Percentiles rank a stretch among this genome's conserved stretches.
phyloP scores from a whole-genome alignment of 2,329 filamentous ascomycete species.

The Trichothecium sympodiale region DNA sequence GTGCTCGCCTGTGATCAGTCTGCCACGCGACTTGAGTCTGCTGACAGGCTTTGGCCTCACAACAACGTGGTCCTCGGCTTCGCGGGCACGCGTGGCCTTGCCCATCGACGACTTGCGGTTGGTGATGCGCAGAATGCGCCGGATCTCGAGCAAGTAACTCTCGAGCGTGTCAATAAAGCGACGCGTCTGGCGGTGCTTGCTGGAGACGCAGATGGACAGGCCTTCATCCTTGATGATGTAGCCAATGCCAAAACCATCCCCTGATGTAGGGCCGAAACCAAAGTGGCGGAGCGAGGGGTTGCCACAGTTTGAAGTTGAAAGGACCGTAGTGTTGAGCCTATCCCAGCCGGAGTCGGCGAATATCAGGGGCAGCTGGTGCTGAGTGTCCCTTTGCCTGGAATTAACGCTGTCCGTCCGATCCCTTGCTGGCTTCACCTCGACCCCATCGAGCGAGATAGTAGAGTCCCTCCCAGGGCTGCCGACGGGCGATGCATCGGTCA shows the following conservation, averaged over 20 bases:
- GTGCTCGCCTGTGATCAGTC: constrained; percentile 54
- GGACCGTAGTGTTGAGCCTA: constrained; percentile 83
- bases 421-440: constrained; percentile 25
- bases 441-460: constrained; percentile 15
- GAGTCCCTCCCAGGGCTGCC: constrained; percentile 45
- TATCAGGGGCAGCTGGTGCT: constrained; percentile 56
- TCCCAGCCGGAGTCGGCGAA: constrained; percentile 91
- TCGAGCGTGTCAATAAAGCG: constrained; percentile 86
- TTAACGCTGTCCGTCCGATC: constrained; percentile 44
- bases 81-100: constrained; percentile 40
- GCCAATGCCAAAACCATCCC: constrained; percentile 90
- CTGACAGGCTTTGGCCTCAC: constrained; percentile 24
- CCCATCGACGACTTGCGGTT: constrained; percentile 30
- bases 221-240: constrained; percentile 84
- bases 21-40: constrained; percentile 59
- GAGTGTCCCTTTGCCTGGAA: constrained; percentile 33
- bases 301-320: constrained; percentile 97
- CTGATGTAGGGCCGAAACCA: constrained; percentile 89
- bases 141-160: constrained; percentile 80
- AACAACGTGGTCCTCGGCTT: constrained; percentile 29
- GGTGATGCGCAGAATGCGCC: constrained; percentile 68
- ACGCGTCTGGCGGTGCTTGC: constrained; percentile 87
- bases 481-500: constrained; percentile 37
- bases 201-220: constrained; percentile 83
- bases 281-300: constrained; percentile 93